phyloP scores from a whole-genome alignment of 2,329 filamentous ascomycete genomes.

The Chaetomium strumarium region DNA sequence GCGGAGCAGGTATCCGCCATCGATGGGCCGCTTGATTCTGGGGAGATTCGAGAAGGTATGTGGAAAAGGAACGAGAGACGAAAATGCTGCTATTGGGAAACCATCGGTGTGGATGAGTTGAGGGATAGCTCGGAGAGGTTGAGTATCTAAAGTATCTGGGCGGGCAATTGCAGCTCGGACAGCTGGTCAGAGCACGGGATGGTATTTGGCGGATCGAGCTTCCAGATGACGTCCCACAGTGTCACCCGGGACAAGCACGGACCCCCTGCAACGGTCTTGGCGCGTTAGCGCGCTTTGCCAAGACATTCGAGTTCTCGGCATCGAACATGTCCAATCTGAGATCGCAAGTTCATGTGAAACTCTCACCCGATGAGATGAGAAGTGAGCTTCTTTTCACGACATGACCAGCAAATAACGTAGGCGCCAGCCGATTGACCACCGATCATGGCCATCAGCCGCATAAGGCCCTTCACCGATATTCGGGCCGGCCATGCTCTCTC shows the following conservation, averaged over 20 bases:
- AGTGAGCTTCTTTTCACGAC: not conserved
- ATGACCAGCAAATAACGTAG: not conserved
- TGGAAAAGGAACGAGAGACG: conserved; percentile 3
- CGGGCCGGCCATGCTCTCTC: not conserved
- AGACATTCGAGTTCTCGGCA: not conserved
- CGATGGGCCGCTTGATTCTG: not conserved
- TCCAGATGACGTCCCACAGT: not conserved
- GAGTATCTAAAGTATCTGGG: not conserved
- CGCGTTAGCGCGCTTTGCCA: not conserved
- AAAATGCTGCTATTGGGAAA: not conserved
- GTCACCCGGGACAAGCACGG: not conserved
- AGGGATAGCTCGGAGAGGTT: not conserved
- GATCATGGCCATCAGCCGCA: conserved; percentile 1
- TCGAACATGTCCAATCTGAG: not conserved
- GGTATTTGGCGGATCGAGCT: not conserved
- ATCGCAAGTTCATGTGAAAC: not conserved
- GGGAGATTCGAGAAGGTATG: no score
- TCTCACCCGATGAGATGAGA: no score
- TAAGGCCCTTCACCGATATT: not conserved
- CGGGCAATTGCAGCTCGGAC: not conserved
- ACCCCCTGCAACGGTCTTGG: not conserved
- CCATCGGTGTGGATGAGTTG: not conserved
- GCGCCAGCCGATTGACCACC: not conserved
- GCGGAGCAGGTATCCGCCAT: conserved; percentile 7
- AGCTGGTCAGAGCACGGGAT: conserved; percentile 3